Evolutionary conservation across 495 filamentous ascomycete species (phyloP).

Genomic region (Xylaria acuta): DNA sequence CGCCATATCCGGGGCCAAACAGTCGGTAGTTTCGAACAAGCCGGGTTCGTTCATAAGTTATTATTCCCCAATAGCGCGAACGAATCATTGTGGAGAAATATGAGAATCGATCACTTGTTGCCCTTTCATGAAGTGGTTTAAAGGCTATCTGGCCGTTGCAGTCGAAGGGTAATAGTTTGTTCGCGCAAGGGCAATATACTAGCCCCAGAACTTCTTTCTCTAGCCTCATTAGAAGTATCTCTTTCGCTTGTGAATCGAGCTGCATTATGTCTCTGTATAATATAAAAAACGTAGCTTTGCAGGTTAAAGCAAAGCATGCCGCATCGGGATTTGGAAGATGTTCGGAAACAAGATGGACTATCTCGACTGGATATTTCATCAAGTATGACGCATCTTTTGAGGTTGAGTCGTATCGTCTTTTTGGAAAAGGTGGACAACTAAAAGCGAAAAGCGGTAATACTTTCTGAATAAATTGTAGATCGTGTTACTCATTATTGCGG

Average conservation of each 20-base stretch:
- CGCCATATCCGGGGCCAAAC: background rate
- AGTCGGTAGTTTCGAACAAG: background rate
- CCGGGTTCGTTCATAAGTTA: background rate
- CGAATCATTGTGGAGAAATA: too few relatives aligned
- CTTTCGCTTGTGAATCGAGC: background rate
- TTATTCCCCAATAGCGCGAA: background rate
- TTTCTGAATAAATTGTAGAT: too few relatives aligned
- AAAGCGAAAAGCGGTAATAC: too few relatives aligned
- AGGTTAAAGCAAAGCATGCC: background rate
- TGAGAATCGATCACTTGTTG: too few relatives aligned
- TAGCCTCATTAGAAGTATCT: background rate
- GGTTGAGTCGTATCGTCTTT: too few relatives aligned
- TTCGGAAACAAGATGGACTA: background rate
- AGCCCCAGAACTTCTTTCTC: background rate
- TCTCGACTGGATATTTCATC: constrained; percentile 7
- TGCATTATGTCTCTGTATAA: background rate
- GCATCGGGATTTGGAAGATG: background rate
- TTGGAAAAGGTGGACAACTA: too few relatives aligned
- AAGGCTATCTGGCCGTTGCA: background rate
- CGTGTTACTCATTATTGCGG: too few relatives aligned
- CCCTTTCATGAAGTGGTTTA: background rate
- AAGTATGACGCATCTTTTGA: too few relatives aligned
- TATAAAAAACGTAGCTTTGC: background rate
- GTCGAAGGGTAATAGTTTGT: background rate
- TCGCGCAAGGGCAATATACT: background rate